Base-by-base conservation (phyloP, 176 grass and related monocot genomes). In the Dendrocalamus sinicus region DNA sequence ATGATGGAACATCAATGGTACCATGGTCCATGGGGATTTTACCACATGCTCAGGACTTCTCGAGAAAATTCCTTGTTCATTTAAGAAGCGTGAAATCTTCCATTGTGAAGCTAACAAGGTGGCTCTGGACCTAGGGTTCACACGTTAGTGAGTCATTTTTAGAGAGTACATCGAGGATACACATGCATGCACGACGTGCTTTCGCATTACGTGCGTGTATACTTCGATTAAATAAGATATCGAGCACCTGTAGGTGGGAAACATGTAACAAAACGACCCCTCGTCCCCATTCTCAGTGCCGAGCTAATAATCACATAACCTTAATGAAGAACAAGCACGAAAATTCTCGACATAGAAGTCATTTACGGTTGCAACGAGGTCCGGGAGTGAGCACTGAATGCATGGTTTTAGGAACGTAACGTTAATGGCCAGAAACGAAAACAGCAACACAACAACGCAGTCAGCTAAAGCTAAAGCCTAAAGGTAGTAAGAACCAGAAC, bases 391-490 rank as follows among this genome's bases (percentile, higher is more conserved):
- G 48, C 28, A 17, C 20, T 22, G 28, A 37, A 55, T 32, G 47
- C 19, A 50, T 73, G 23, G 8, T 4, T 5, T 45, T 9, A 45
- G 44, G 1, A 45, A 45, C 57, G 57, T 59, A 4, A 23, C 9
- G 57, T 59, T n/a, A 59, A 59, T 12, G 59, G 48, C 13, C 12
- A 4, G n/a, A 62, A 64, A 10, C 9, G 54, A 41, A 26, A 23
- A 61, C 72, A 41, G 35, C 80, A 59, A 72, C 8, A 7, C 11
- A 59, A 54, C 19, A 43, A 46, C 6, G 12, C 59, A 22, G 76
- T 50, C 47, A 41, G 82, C 40, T 26, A 81, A 26, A 48, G 55
- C 82, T 85, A 76, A 89, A 85, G 12, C 40, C 82, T 85, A 76
- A 89, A 85, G 12, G 40, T 61, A 44, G 82, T 59, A 32, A 17